These are phyloP conservation scores for Puccinia triticina DNA, from an alignment of 1,284 basidiomycete genomes.

Conservation along the genomic window DNA sequence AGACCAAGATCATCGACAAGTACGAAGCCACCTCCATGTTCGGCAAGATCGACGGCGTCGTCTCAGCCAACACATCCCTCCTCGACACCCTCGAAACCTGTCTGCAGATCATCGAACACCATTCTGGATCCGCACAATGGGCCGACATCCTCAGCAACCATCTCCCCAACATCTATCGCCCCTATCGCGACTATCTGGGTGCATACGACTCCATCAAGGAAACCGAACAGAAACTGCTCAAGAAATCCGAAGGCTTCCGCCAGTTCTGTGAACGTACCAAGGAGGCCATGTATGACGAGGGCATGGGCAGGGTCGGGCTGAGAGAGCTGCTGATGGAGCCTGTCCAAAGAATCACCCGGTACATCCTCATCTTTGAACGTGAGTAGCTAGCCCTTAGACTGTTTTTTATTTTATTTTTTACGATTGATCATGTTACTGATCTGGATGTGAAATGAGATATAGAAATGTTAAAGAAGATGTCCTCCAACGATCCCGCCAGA, in stretches of 20 bases:
- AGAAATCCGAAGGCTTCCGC: constrained; percentile 47
- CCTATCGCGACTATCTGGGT: constrained; percentile 50
- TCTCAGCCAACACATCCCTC: constrained; percentile 17
- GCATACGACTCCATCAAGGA: constrained; percentile 48
- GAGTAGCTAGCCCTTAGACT: constrained; percentile 52
- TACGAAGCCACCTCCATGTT: constrained; percentile 50
- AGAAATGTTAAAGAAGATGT: constrained; percentile 55
- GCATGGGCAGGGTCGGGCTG: constrained; percentile 68
- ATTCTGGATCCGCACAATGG: constrained; percentile 14
- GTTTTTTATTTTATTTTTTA: not conserved
- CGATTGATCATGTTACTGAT: not conserved
- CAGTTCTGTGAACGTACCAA: constrained; percentile 51
- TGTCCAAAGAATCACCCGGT: constrained; percentile 97
- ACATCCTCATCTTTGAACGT: constrained; percentile 86
- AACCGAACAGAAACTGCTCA: constrained; percentile 48
- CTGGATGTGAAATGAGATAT: not conserved
- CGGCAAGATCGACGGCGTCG: constrained; percentile 42
- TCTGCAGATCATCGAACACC: constrained; percentile 22
- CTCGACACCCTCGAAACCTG: constrained; percentile 19
- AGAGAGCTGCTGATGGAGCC: constrained; percentile 96
- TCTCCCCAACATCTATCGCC: constrained; percentile 45
- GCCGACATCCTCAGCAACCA: constrained; percentile 22
- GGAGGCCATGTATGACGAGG: constrained; percentile 52
- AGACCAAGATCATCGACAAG: constrained; percentile 49
- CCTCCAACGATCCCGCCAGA: constrained; percentile 63